Evolutionary conservation across 2,329 filamentous ascomycete genomes (phyloP).

Genomic region (Sporothrix brunneoviolacea): DNA sequence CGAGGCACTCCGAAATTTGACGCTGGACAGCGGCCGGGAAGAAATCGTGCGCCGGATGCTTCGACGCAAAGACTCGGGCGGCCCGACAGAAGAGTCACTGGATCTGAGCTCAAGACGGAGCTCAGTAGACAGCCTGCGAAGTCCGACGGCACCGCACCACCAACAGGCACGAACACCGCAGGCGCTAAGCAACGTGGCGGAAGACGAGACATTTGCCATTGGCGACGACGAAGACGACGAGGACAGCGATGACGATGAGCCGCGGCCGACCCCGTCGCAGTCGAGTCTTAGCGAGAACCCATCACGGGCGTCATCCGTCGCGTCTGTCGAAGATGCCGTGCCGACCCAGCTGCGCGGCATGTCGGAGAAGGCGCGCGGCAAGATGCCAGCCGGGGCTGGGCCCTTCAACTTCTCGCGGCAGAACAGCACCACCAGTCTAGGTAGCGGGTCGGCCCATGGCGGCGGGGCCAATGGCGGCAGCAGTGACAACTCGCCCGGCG

Average conservation of each 20-base stretch:
- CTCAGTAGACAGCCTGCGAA: conserved; percentile 62
- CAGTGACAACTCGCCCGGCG: not conserved
- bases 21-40: conserved; percentile 83
- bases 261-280: conserved; percentile 50
- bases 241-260: conserved; percentile 55
- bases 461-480: not conserved
- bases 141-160: conserved; percentile 47
- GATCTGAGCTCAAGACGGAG: conserved; percentile 47
- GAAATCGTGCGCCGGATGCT: conserved; percentile 79
- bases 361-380: conserved; percentile 95
- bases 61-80: conserved; percentile 57
- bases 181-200: conserved; percentile 64
- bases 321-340: conserved; percentile 68
- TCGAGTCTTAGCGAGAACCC: conserved; percentile 55
- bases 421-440: conserved; percentile 79
- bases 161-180: conserved; percentile 37
- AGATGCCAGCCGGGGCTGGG: conserved; percentile 75
- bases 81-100: conserved; percentile 29
- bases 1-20: conserved; percentile 78
- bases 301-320: conserved; percentile 61
- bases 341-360: conserved; percentile 81
- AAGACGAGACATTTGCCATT: conserved; percentile 79
- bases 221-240: conserved; percentile 88
- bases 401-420: conserved; percentile 72
- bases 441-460: conserved; percentile 44